Evolutionary conservation across 148 eudicot species (phyloP).

Genomic region (Vaccinium darrowii): DNA sequence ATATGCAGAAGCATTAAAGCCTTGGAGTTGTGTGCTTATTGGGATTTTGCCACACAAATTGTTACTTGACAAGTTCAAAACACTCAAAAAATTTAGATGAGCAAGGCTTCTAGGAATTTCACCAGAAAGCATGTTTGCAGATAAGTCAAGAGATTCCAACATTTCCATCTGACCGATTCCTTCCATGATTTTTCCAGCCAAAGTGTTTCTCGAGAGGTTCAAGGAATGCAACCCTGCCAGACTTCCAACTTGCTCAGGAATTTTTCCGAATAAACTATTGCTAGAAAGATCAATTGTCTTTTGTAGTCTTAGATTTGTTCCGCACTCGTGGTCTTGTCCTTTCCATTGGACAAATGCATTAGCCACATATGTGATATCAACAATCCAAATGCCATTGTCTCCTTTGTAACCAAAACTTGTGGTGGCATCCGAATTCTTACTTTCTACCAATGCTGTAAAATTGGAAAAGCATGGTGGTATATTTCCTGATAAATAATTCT

Average conservation of each 20-base stretch:
- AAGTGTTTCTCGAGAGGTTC: slow-evolving; percentile 28
- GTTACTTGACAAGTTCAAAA: slow-evolving; percentile 25
- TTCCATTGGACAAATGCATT: slow-evolving; percentile 7
- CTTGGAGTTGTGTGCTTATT: too few relatives aligned
- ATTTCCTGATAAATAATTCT: slow-evolving; percentile 18
- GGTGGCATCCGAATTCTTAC: too few relatives aligned
- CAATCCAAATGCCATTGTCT: too few relatives aligned
- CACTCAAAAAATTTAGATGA: slow-evolving; percentile 16
- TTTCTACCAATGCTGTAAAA: not conserved
- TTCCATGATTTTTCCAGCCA: slow-evolving; percentile 15
- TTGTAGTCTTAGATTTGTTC: not conserved
- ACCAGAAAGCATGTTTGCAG: slow-evolving; percentile 22
- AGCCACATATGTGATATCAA: not conserved
- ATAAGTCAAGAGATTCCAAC: slow-evolving; percentile 28
- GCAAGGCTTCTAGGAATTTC: slow-evolving; percentile 25
- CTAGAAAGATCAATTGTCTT: slow-evolving; percentile 29
- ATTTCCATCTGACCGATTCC: slow-evolving; percentile 16
- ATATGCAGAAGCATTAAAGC: too few relatives aligned
- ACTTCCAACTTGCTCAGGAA: slow-evolving; percentile 16
- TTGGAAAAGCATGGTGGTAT: slow-evolving; percentile 9
- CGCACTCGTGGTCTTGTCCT: slow-evolving; percentile 19
- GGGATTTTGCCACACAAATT: too few relatives aligned
- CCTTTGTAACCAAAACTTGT: too few relatives aligned
- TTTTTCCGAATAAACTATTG: slow-evolving; percentile 18
- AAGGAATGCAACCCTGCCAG: slow-evolving; percentile 20